Percentiles rank a stretch among this genome's conserved stretches.
These are phyloP conservation scores for Suillus discolor DNA, from an alignment of 768 basidiomycete species.

Conservation along the genomic window DNA sequence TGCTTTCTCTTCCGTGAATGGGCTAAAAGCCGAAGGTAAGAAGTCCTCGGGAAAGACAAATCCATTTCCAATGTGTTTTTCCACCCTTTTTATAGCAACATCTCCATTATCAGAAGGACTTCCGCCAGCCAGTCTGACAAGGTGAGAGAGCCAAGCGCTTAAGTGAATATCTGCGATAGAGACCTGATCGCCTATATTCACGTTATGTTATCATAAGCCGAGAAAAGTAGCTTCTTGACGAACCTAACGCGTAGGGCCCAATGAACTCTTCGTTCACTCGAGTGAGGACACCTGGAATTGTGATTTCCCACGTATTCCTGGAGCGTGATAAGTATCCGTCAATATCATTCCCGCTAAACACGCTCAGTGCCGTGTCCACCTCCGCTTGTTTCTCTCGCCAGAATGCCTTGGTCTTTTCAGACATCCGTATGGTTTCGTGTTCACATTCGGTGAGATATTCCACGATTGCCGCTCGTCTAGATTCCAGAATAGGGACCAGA, in stretches of 20 bases:
- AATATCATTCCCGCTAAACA: constrained; percentile 50
- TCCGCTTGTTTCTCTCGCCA: constrained; percentile 60
- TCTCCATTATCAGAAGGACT: constrained; percentile 51
- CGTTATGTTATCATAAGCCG: background rate
- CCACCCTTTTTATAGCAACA: constrained; percentile 51
- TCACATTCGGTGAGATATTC: constrained; percentile 56
- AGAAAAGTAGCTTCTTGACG: constrained; percentile 19
- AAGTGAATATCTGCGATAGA: constrained; percentile 83
- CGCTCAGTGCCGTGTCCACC: constrained; percentile 44
- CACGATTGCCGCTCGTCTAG: constrained; percentile 51
- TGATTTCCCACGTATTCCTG: constrained; percentile 53
- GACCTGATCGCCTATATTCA: constrained; percentile 70
- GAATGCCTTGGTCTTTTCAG: constrained; percentile 61
- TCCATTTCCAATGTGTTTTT: constrained; percentile 50
- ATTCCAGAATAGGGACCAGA: constrained; percentile 43
- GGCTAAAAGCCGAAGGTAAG: constrained; percentile 17
- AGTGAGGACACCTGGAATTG: constrained; percentile 46
- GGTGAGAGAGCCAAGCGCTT: constrained; percentile 69
- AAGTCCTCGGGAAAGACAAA: constrained; percentile 48
- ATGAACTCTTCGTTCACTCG: constrained; percentile 58
- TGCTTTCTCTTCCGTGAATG: constrained; percentile 24
- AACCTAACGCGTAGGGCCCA: constrained; percentile 69
- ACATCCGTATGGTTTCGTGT: constrained; percentile 48
- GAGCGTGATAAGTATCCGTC: constrained; percentile 54
- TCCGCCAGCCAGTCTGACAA: constrained; percentile 63